Percentiles rank a stretch among this genome's conserved stretches.
These are phyloP conservation scores for Fusarium aywerte DNA, from an alignment of 2,329 filamentous ascomycete species.

Conservation along the genomic window DNA sequence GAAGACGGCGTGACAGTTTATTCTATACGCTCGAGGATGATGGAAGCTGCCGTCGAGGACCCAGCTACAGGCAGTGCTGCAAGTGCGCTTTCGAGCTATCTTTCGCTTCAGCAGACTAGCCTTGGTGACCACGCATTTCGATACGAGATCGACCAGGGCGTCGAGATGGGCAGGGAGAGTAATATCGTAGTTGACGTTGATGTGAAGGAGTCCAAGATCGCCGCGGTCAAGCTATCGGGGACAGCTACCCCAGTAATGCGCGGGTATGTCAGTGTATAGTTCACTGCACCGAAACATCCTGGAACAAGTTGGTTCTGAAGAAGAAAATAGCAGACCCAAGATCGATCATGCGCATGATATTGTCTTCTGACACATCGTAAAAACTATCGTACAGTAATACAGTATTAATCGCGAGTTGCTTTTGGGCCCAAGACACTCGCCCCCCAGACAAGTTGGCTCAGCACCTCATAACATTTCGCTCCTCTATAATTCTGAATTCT, in stretches of 20 bases:
- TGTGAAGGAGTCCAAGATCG: conserved; percentile 47
- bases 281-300: not conserved
- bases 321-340: conserved; percentile 21
- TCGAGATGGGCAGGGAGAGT: conserved; percentile 72
- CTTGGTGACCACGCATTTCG: conserved; percentile 48
- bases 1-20: conserved; percentile 45
- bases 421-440: conserved; percentile 21
- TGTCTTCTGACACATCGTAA: conserved; percentile 44
- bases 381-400: conserved; percentile 54
- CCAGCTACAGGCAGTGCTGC: conserved; percentile 72
- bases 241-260: conserved; percentile 52
- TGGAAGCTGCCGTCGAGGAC: conserved; percentile 64
- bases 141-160: conserved; percentile 71
- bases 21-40: conserved; percentile 69
- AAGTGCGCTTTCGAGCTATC: conserved; percentile 64
- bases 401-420: conserved; percentile 49
- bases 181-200: conserved; percentile 61
- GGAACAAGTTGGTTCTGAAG: not conserved
- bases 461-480: conserved; percentile 32
- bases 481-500: conserved; percentile 46
- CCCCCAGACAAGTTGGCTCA: conserved; percentile 45
- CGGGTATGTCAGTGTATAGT: conserved; percentile 48
- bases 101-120: conserved; percentile 58
- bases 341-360: conserved; percentile 44
- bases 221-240: conserved; percentile 50